Conservation (phyloP, 495 filamentous ascomycete genomes). For the Tuber microsphaerosporum region DNA sequence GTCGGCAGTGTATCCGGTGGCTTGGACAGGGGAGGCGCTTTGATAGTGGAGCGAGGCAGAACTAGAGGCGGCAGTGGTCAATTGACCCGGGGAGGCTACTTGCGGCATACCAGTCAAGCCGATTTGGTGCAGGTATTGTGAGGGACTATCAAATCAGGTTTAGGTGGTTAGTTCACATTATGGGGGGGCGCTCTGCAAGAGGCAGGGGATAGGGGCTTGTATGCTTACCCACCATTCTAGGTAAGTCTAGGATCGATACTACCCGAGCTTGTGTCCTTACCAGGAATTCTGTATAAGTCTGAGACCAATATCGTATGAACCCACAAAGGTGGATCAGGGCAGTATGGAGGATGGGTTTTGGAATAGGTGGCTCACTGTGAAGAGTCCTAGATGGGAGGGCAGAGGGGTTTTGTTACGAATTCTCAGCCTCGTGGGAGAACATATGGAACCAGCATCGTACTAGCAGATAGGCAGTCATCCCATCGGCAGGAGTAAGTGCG, state of each 20-base stretch:
- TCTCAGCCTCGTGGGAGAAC: not conserved
- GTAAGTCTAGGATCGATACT: not conserved
- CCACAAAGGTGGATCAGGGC: too few species aligned
- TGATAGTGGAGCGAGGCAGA: not conserved
- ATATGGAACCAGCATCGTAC: not conserved
- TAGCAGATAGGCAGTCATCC: not conserved
- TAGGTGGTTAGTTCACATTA: not conserved
- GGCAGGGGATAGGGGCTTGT: not conserved
- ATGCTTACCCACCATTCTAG: not conserved
- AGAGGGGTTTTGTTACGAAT: not conserved
- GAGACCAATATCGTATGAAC: too few species aligned
- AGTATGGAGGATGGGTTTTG: not conserved
- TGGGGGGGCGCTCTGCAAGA: not conserved
- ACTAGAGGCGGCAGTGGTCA: not conserved
- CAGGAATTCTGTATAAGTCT: too few species aligned
- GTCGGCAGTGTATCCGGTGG: not conserved
- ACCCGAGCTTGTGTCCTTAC: too few species aligned
- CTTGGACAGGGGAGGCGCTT: not conserved
- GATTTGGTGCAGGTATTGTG: not conserved
- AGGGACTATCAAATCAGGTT: not conserved
- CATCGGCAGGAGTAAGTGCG: not conserved
- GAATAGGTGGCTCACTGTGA: too few species aligned
- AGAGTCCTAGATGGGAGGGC: too few species aligned
- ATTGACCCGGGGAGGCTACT: not conserved
- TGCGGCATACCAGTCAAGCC: too few species aligned